Base-by-base conservation (phyloP, 208 protist genomes). In the Phytomonas sp. region DNA sequence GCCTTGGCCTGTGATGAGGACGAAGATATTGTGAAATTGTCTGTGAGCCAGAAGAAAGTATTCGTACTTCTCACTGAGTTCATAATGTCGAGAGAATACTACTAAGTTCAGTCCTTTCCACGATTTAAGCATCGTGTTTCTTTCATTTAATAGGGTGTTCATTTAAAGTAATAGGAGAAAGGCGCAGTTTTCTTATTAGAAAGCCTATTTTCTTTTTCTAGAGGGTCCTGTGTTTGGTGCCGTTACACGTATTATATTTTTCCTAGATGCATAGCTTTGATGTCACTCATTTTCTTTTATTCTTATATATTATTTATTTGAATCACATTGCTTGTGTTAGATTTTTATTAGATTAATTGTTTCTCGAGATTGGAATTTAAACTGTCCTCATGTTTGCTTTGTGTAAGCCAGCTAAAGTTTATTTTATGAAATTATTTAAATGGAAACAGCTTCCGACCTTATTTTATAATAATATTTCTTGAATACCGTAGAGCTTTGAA, bases 51-150 rank as follows among this genome's bases (percentile, higher is more conserved):
- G 67, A 83, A 82, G 67, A 89, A 92, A 67, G 80, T 87, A 59
- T 79, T 86, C 31, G 71, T 94, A 16, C 66, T 86, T 12, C 69
- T 94, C 31, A 88, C 80, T 5, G 83, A 94, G 73, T 94, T 94
- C 66, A 72, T 94, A 2, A 56, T 89, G 30, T 65, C 82, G 32
- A 79, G 66, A 29, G 83, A 91, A 56, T 93, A 91, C 72, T 79
- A 74, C n/a, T 88, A 67, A 70, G 29, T 12, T 65, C 59, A 26
- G 19, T 1, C 45, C 26, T 56, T 26, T 56, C 26, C 34, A 5
- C 2, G 0, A 56, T 56, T 56, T 16, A 56, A 56, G 19, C 23
- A 26, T 26, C 6, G 23, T 26, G 45, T 26, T 0, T 56, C 23
- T 26, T 19, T 56, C 45, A 56, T 26, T 23, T 5, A 56, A 26